Evolutionary conservation across 768 basidiomycete species (phyloP), one percentile per base, ranked within the genome.

Genomic region (Tremella fuciformis): DNA sequence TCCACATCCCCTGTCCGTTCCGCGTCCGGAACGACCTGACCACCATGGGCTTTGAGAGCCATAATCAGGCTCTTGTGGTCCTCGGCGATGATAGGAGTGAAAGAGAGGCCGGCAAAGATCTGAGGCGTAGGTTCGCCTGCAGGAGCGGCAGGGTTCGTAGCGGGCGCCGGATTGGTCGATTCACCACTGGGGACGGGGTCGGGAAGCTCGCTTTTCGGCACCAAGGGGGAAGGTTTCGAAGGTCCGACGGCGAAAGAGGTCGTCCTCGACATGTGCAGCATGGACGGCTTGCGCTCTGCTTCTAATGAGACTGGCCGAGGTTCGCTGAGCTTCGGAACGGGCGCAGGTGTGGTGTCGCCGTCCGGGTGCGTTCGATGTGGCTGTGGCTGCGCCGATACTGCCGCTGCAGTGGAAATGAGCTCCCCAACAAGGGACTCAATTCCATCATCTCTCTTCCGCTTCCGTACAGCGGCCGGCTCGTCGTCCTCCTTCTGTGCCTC

Each of bases 381-480:
- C n/a, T 11, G 22, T 26, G 22, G 18, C 39, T 41, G 13, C 39
- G 18, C 50, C 34, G 22, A n/a, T 49, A 47, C 38, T 18, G 40
- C 38, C 13, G 22, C 40, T 2, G 67, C 55, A 1, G 66, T 67
- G 2, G 65, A 69, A n/a, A 75, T 66, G 41, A 75, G 41, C 7
- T 73, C 71, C 24, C 58, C 64, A 1, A 75, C 71, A 3, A 75
- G 62, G 9, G 52, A 49, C 18, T 64, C 62, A 7, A 66, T 49
- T 19, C 50, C 62, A 18, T 61, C 53, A 29, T 68, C 60, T 50
- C 63, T 29, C 19, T 59, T 63, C 24, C 68, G 66, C 51, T 74
- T 74, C 13, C 65, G 58, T 8, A 75, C 42, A 2, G 60, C 69
- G 9, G 71, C 71, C n/a, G 64, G 69, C 39, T 71, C 69, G 19